Evolutionary conservation across 2,329 filamentous ascomycete species (phyloP).

Genomic region (Rhytidhysteron rufulum): DNA sequence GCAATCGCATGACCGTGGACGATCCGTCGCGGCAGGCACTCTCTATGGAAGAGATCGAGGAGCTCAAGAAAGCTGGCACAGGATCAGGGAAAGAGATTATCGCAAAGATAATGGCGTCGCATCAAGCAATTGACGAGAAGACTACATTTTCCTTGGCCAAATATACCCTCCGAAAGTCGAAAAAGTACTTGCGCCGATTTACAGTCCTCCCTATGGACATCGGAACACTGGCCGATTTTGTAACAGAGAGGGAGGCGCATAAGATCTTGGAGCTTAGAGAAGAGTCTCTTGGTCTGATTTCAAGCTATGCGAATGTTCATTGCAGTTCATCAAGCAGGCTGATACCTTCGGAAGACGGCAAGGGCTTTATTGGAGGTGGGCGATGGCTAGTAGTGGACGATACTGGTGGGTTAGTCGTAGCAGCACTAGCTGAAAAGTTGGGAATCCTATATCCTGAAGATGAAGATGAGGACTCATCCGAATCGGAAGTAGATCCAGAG

Average conservation of each 20-base stretch:
- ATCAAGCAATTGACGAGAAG: conserved; percentile 88
- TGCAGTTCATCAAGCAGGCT: conserved; percentile 51
- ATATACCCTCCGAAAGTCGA: conserved; percentile 90
- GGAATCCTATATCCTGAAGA: conserved; percentile 63
- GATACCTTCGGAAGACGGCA: conserved; percentile 24
- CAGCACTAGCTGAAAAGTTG: conserved; percentile 84
- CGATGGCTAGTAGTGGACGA: conserved; percentile 85
- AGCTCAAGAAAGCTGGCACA: conserved; percentile 66
- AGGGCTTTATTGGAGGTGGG: conserved; percentile 45
- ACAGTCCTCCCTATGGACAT: conserved; percentile 81
- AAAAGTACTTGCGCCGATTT: conserved; percentile 88
- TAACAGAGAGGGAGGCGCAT: conserved; percentile 74
- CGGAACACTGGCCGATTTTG: conserved; percentile 68
- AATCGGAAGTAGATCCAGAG: conserved; percentile 14
- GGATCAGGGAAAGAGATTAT: conserved; percentile 86
- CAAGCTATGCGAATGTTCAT: conserved; percentile 88
- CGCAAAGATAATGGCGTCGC: conserved; percentile 85
- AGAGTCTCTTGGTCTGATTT: conserved; percentile 75
- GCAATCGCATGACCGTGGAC: conserved; percentile 61
- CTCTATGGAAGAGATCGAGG: conserved; percentile 66
- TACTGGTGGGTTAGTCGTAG: conserved; percentile 76
- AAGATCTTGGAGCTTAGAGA: conserved; percentile 84
- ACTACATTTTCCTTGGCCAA: conserved; percentile 91
- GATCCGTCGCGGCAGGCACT: conserved; percentile 70
- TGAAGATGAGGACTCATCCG: conserved; percentile 24